Conservation (phyloP, 164 flowering plant genomes). For the Magnolia changhungtana region DNA sequence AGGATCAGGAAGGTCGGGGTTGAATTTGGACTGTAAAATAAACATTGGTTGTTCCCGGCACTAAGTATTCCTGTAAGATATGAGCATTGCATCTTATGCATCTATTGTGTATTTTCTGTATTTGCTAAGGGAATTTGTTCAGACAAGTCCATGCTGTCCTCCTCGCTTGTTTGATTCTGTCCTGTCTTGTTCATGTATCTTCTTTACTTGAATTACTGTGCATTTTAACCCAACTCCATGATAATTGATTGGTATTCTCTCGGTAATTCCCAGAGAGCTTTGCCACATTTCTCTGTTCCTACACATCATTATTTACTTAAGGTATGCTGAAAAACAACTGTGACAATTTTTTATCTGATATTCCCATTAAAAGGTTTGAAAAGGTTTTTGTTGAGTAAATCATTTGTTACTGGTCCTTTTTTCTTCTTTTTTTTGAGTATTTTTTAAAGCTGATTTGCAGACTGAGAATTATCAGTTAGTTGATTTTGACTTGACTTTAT, state of each 20-base stretch:
- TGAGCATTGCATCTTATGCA: conserved; percentile 5
- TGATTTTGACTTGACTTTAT: too few species aligned
- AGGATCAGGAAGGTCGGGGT: neutral
- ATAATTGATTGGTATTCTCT: neutral
- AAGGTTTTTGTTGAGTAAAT: too few species aligned
- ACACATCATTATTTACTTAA: too few species aligned
- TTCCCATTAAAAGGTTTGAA: too few species aligned
- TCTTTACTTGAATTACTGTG: neutral
- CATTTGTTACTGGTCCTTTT: too few species aligned
- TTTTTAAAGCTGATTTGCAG: too few species aligned
- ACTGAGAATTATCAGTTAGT: too few species aligned
- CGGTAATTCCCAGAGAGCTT: too few species aligned
- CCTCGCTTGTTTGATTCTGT: neutral
- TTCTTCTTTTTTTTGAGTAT: too few species aligned
- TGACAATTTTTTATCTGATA: too few species aligned
- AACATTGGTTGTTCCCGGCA: neutral
- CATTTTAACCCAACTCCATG: neutral
- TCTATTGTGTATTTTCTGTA: neutral
- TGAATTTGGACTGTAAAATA: conserved; percentile 2
- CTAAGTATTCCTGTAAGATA: neutral
- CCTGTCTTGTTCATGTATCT: neutral
- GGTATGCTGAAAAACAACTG: neutral
- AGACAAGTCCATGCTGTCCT: neutral
- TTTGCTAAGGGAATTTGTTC: neutral
- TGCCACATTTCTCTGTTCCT: too few species aligned